A percentile compares a stretch with the other conserved stretches of the same genome.
Conservation (phyloP, 2,329 filamentous ascomycete genomes). For the Alternaria gansuensis region DNA sequence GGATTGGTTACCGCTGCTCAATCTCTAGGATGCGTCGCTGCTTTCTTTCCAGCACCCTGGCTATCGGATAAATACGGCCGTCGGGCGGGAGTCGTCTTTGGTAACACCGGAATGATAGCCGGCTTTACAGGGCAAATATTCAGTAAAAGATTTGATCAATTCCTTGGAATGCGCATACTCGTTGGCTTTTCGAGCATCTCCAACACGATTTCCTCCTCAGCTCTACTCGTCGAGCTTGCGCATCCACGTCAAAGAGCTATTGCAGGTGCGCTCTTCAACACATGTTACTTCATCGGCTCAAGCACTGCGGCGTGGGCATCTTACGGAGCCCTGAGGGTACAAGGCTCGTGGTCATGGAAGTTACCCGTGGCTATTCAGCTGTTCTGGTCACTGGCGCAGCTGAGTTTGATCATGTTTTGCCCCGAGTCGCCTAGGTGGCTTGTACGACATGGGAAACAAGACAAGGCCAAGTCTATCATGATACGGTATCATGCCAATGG, state of each 20-base stretch:
- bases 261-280: constrained; percentile 29
- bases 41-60: constrained; percentile 34
- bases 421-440: constrained; percentile 70
- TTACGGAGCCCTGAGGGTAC: constrained; percentile 18
- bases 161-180: constrained; percentile 21
- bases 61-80: constrained; percentile 30
- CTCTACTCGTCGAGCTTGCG: constrained; percentile 26
- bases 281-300: constrained; percentile 27
- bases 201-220: constrained; percentile 24
- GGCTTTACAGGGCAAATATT: constrained; percentile 25
- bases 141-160: constrained; percentile 11
- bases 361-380: constrained; percentile 22
- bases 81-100: constrained; percentile 22
- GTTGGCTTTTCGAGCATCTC: constrained; percentile 25
- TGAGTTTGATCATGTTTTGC: constrained; percentile 18
- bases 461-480: constrained; percentile 63
- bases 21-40: constrained; percentile 26
- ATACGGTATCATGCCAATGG: constrained; percentile 63
- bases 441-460: constrained; percentile 61
- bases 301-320: constrained; percentile 21
- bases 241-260: constrained; percentile 28
- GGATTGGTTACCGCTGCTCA: constrained; percentile 29
- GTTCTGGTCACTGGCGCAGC: constrained; percentile 19
- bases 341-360: constrained; percentile 26
- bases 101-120: constrained; percentile 22